Evolutionary conservation across 768 basidiomycete genomes (phyloP).

Genomic region (Coprinellus micaceus): DNA sequence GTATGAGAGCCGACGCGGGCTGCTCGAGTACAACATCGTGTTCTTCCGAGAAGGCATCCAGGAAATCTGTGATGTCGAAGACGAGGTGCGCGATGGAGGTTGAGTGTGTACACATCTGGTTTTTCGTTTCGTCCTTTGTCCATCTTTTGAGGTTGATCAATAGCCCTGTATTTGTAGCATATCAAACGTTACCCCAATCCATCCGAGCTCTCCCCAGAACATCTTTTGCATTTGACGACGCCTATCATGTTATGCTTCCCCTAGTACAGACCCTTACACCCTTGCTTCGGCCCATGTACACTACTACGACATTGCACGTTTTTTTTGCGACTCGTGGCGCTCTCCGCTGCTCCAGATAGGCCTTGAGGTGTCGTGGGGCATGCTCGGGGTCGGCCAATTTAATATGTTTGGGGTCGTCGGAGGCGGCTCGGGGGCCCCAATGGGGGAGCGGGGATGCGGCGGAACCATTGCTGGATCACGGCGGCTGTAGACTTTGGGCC

Average conservation of each 20-base stretch:
- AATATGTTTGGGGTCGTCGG: neutral
- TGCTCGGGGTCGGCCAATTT: no score
- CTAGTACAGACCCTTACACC: neutral
- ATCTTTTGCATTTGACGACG: neutral
- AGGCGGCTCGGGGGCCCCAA: neutral
- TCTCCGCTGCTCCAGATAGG: no score
- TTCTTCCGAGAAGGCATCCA: slow-evolving; percentile 81
- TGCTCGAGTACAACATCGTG: slow-evolving; percentile 85
- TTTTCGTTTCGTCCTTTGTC: neutral
- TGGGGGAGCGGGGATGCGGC: neutral
- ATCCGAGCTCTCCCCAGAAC: neutral
- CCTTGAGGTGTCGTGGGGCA: no score
- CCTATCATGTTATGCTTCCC: neutral
- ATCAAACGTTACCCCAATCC: neutral
- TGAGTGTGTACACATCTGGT: slow-evolving; percentile 9
- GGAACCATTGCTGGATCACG: neutral
- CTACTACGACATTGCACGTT: neutral
- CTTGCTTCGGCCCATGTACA: neutral
- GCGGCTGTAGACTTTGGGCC: neutral
- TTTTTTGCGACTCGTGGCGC: neutral
- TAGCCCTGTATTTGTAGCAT: neutral
- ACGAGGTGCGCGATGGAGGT: slow-evolving; percentile 44
- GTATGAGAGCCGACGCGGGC: slow-evolving; percentile 67
- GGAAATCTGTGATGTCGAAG: slow-evolving; percentile 77
- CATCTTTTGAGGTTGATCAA: neutral